Evolutionary conservation across 495 filamentous ascomycete species (phyloP), one percentile per base, ranked within the genome.

Genomic region (Cudoniella acicularis): DNA sequence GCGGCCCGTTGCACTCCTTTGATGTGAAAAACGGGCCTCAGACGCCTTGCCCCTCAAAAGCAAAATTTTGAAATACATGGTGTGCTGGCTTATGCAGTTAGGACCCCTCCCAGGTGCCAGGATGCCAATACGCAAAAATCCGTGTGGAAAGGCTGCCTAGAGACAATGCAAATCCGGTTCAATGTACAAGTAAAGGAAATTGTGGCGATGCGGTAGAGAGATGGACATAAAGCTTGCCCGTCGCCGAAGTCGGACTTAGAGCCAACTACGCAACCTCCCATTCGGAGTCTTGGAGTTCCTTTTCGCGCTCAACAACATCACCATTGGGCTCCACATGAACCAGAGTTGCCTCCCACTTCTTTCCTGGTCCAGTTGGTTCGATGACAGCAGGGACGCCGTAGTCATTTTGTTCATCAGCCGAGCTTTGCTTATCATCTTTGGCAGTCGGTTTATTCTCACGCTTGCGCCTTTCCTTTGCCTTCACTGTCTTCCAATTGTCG

Each of bases 401-500:
- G 2, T 58, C 54, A 9, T 48, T 53, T 3, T 45, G 26, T 8
- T 59, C 58, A 13, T 59, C 59, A 10, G 27, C 52, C 10, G 63
- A 57, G 18, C 17, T 48, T 26, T 25, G 25, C 13, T 30, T 25
- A 0, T 48, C 52, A 11, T 54, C 54, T 16, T 17, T 56, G 21
- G 23, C 8, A 6, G 47, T 26, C 8, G 43, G 43, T 16, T 22
- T 50, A 10, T 24, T 45, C 54, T 61, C 50, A 40, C 41, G 53
- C 52, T 60, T 63, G 21, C 53, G 57, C 26, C 49, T 56, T 26
- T 64, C 55, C 63, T 75, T 64, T 49, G 63, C 52, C 72, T 93
- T 92, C 60, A 83, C 88, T 50, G 81, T 78, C 50, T 93, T 88
- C 20, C 88, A 91, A 58, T 77, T 90, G 88, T 89, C 92, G 27